phyloP scores from a whole-genome alignment of 768 basidiomycete species.

The Dioszegia aurantiaca region DNA sequence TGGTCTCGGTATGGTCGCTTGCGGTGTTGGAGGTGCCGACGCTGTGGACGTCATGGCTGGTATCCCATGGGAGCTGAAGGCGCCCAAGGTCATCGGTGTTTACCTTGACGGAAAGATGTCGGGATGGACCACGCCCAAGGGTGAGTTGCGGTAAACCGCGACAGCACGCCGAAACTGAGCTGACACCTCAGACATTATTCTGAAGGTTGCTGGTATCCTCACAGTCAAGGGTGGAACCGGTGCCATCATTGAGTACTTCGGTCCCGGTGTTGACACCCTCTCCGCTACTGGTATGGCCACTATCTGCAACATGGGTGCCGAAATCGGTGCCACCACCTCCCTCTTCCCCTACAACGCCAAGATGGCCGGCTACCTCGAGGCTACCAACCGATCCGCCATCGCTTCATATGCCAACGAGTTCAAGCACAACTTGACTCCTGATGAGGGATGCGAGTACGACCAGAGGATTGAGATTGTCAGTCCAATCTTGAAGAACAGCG shows the following conservation, averaged over 20 bases:
- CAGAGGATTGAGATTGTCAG: conserved; percentile 84
- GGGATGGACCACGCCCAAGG: conserved; percentile 98
- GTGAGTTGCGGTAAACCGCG: conserved; percentile 54
- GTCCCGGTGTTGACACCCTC: conserved; percentile 89
- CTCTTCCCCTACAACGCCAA: conserved; percentile 97
- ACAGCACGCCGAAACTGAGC: not conserved
- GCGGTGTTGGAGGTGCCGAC: conserved; percentile 98
- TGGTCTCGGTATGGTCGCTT: conserved; percentile 98
- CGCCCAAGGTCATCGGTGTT: conserved; percentile 98
- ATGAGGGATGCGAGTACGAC: conserved; percentile 87
- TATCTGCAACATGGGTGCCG: conserved; percentile 99
- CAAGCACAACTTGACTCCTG: conserved; percentile 83
- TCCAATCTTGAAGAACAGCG: conserved; percentile 15
- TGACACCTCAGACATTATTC: conserved; percentile 74
- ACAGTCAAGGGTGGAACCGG: conserved; percentile 99
- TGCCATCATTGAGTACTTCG: conserved; percentile 95
- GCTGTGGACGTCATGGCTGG: conserved; percentile 98
- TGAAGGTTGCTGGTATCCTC: conserved; percentile 97
- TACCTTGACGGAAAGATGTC: conserved; percentile 89
- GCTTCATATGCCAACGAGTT: conserved; percentile 85
- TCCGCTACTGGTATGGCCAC: conserved; percentile 99
- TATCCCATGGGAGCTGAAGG: conserved; percentile 98
- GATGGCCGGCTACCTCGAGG: conserved; percentile 88
- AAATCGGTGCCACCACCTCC: conserved; percentile 98
- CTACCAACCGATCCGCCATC: conserved; percentile 86